Percentiles rank a stretch among this genome's conserved stretches.
These are phyloP conservation scores for Dioscorea dumetorum DNA, from an alignment of 106 monocot species.

Conservation along the genomic window DNA sequence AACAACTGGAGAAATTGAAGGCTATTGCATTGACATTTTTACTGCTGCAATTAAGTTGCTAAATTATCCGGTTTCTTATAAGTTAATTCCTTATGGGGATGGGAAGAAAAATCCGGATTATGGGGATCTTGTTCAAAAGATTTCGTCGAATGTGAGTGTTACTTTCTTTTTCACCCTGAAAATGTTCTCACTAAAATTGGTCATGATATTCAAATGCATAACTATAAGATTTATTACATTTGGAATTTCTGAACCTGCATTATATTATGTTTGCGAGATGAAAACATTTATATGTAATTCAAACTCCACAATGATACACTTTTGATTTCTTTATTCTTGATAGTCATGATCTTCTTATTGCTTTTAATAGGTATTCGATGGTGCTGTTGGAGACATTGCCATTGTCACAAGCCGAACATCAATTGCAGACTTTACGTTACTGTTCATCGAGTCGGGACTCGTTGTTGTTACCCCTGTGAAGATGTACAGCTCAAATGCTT, in stretches of 20 bases:
- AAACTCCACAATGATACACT: no score
- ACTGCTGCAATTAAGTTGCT: constrained; percentile 45
- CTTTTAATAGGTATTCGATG: constrained; percentile 35
- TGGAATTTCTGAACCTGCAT: not conserved
- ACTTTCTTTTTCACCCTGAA: no score
- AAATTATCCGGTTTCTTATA: constrained; percentile 50
- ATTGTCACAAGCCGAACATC: constrained; percentile 58
- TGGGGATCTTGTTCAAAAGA: constrained; percentile 43
- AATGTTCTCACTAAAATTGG: no score
- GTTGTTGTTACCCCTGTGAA: constrained; percentile 41
- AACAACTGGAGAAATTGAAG: constrained; percentile 28
- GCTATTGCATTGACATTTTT: constrained; percentile 56
- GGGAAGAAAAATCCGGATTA: constrained; percentile 52
- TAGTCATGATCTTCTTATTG: no score
- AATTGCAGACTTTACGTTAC: constrained; percentile 62
- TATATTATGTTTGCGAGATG: no score
- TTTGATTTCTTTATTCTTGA: no score
- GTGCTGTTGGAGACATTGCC: constrained; percentile 60
- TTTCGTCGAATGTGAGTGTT: constrained; percentile 46
- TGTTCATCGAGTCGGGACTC: constrained; percentile 55
- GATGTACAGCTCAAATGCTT: constrained; percentile 31
- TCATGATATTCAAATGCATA: no score
- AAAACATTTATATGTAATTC: not conserved
- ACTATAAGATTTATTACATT: no score
- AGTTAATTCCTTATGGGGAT: constrained; percentile 41